Conservation (phyloP, 768 basidiomycete species). For the Ephemerocybe angulata region DNA sequence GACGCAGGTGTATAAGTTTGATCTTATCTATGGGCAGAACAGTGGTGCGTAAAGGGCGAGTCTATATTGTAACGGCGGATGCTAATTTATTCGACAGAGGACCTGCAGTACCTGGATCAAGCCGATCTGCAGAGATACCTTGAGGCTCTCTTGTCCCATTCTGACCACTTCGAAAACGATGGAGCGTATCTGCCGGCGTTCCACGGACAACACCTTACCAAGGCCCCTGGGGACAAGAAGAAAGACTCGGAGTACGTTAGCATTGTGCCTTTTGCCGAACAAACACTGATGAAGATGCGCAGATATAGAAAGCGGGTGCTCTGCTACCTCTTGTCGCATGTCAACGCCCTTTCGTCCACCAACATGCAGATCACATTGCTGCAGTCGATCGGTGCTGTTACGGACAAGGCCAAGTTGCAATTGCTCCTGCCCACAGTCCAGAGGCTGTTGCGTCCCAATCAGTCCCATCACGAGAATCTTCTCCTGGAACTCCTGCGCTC, state of each 20-base stretch:
- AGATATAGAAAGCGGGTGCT: slow-evolving; percentile 72
- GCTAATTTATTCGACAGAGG: slow-evolving; percentile 13
- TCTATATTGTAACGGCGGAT: slow-evolving; percentile 4
- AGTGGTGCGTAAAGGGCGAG: slow-evolving; percentile 41
- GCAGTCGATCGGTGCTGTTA: slow-evolving; percentile 38
- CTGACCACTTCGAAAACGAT: slow-evolving; percentile 61
- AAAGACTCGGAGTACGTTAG: slow-evolving; percentile 50
- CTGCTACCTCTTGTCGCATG: slow-evolving; percentile 79
- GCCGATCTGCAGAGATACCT: slow-evolving; percentile 60
- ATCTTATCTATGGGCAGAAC: slow-evolving; percentile 63
- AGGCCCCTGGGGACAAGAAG: slow-evolving; percentile 49
- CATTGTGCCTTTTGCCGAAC: not conserved
- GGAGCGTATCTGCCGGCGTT: slow-evolving; percentile 51
- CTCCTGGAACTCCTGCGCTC: slow-evolving; percentile 42
- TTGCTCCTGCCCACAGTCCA: slow-evolving; percentile 60
- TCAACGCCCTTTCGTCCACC: slow-evolving; percentile 51
- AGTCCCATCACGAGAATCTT: slow-evolving; percentile 29
- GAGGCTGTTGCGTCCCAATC: slow-evolving; percentile 19
- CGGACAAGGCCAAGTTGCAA: slow-evolving; percentile 45
- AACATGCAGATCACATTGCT: slow-evolving; percentile 54
- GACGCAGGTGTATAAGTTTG: slow-evolving; percentile 64
- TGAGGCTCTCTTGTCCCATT: slow-evolving; percentile 43
- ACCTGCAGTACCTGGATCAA: slow-evolving; percentile 67
- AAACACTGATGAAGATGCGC: slow-evolving; percentile 4
- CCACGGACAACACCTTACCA: slow-evolving; percentile 54